These are phyloP conservation scores for Boletus hoseneyae DNA, from an alignment of 1,284 basidiomycete genomes.

Conservation along the genomic window DNA sequence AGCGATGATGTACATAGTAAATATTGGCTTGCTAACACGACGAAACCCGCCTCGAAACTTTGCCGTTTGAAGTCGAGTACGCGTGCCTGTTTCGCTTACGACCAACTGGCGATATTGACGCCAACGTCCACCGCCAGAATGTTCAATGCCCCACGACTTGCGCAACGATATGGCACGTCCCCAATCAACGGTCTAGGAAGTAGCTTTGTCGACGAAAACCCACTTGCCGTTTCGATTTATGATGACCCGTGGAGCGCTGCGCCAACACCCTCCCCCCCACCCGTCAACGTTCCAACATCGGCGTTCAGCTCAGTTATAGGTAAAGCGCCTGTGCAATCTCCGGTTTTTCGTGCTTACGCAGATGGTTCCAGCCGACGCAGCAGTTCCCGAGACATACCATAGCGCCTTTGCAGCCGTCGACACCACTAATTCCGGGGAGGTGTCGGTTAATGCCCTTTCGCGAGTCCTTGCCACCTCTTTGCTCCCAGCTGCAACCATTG, in stretches of 20 bases:
- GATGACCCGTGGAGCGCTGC: slow-evolving; percentile 86
- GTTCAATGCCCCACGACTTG: slow-evolving; percentile 76
- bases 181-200: slow-evolving; percentile 59
- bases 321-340: slow-evolving; percentile 25
- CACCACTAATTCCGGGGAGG: slow-evolving; percentile 61
- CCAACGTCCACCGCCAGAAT: slow-evolving; percentile 36
- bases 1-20: slow-evolving; percentile 22
- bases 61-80: not conserved
- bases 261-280: slow-evolving; percentile 72
- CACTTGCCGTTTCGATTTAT: slow-evolving; percentile 70
- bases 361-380: slow-evolving; percentile 57
- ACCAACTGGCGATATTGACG: slow-evolving; percentile 8
- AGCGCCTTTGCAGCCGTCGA: slow-evolving; percentile 72
- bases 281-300: slow-evolving; percentile 44
- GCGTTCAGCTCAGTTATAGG: slow-evolving; percentile 71
- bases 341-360: slow-evolving; percentile 10
- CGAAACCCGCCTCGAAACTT: slow-evolving; percentile 3
- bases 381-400: slow-evolving; percentile 76
- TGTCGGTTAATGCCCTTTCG: slow-evolving; percentile 78
- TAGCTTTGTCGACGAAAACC: slow-evolving; percentile 74
- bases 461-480: slow-evolving; percentile 72
- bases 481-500: slow-evolving; percentile 76
- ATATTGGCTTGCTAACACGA: slow-evolving; percentile 20
- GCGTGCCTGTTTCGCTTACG: slow-evolving; percentile 16
- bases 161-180: slow-evolving; percentile 58